Percentiles rank a stretch among this genome's conserved stretches.
Evolutionary conservation across 495 filamentous ascomycete genomes (phyloP).

Genomic region (Melanomma pulvis-pyrius): DNA sequence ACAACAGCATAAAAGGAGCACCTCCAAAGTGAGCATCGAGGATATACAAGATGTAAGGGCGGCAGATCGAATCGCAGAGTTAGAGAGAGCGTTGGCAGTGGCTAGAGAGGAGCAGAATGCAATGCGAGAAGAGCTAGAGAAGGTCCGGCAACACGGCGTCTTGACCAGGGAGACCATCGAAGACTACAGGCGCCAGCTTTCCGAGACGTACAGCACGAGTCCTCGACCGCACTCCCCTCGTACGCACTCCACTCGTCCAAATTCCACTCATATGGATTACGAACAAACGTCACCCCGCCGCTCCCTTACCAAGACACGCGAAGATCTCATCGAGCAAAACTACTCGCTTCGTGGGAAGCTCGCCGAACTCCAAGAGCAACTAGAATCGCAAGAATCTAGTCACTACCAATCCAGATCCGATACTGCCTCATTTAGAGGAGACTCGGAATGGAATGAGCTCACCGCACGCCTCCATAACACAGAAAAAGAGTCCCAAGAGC

Average conservation of each 20-base stretch:
- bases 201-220: background rate
- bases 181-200: conserved; percentile 25
- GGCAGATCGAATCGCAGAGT: conserved; percentile 27
- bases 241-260: background rate
- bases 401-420: conserved; percentile 5
- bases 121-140: conserved; percentile 32
- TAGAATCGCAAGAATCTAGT: conserved; percentile 14
- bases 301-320: conserved; percentile 9
- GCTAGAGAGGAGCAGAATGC: conserved; percentile 27
- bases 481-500: conserved; percentile 38
- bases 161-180: conserved; percentile 29
- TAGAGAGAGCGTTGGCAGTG: conserved; percentile 29
- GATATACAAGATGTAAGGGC: conserved; percentile 12
- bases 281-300: conserved; percentile 11
- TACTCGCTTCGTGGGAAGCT: conserved; percentile 31
- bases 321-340: conserved; percentile 22
- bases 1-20: background rate
- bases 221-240: conserved; percentile 4
- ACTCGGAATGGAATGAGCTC: conserved; percentile 32
- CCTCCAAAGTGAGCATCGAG: conserved; percentile 19
- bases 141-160: conserved; percentile 13
- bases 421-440: background rate
- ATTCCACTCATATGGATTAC: conserved; percentile 7
- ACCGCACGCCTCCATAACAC: conserved; percentile 25
- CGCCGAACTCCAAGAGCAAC: conserved; percentile 27